Evolutionary conservation across 345 rosid species (phyloP).

Genomic region (Populus pruinosa): DNA sequence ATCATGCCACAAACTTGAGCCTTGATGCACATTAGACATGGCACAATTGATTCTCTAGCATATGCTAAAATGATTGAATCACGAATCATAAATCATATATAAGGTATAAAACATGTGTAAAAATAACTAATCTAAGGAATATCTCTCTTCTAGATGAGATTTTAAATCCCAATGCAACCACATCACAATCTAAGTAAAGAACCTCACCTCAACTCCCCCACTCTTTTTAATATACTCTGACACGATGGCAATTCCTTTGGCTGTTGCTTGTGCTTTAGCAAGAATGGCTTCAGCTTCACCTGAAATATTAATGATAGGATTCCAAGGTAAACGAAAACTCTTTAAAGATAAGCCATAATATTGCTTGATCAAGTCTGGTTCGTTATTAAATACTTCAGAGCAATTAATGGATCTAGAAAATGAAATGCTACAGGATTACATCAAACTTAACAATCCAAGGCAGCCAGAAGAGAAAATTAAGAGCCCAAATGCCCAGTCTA

Average conservation of each 20-base stretch:
- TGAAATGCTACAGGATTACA: background rate
- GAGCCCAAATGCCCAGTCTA: background rate
- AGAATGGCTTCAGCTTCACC: slow-evolving; percentile 94
- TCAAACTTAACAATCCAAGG: background rate
- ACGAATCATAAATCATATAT: background rate
- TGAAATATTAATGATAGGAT: slow-evolving; percentile 20
- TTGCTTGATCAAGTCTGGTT: background rate
- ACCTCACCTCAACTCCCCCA: slow-evolving; percentile 83
- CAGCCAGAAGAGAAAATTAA: background rate
- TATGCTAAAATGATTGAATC: background rate
- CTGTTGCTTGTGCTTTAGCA: slow-evolving; percentile 83
- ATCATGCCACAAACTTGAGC: slow-evolving; percentile 1
- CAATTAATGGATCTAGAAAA: background rate
- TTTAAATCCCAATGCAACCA: background rate
- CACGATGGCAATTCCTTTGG: slow-evolving; percentile 62
- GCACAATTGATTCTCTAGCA: background rate
- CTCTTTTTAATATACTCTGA: slow-evolving; percentile 64
- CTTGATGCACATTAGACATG: background rate
- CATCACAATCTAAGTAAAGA: background rate
- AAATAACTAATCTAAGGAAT: background rate
- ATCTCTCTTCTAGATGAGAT: background rate
- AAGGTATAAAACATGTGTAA: background rate
- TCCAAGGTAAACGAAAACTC: background rate
- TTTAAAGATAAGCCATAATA: background rate
- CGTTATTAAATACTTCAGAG: background rate